Conservation (phyloP, 306 rosid species). For the Neltuma alba region DNA sequence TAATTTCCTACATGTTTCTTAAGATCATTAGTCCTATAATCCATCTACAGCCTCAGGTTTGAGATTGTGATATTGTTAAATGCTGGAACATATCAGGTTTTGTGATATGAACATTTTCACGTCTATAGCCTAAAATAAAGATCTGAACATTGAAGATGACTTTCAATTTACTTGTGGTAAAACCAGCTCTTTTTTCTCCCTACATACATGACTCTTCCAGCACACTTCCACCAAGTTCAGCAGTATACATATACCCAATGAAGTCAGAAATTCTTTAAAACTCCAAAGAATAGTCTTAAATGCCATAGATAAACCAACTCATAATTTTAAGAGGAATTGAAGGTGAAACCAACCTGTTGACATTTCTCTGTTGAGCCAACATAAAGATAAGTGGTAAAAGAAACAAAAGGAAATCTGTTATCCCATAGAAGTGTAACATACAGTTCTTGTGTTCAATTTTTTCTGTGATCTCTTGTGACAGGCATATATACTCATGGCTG, state of each 20-base stretch:
- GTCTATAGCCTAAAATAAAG: neutral
- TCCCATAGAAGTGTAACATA: too few relatives aligned
- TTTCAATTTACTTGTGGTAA: neutral
- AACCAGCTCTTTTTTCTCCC: neutral
- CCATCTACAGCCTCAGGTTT: neutral
- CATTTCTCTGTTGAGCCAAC: too few relatives aligned
- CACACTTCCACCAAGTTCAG: neutral
- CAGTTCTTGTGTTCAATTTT: too few relatives aligned
- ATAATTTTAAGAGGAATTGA: too few relatives aligned
- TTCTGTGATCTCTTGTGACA: too few relatives aligned
- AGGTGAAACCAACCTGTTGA: too few relatives aligned
- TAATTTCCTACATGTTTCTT: neutral
- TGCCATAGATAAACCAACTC: neutral
- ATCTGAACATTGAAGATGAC: neutral
- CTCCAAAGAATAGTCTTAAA: too few relatives aligned
- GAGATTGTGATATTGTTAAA: neutral
- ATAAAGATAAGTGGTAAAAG: too few relatives aligned
- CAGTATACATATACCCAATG: neutral
- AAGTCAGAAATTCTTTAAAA: neutral
- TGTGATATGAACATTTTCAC: neutral
- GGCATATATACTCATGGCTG: too few relatives aligned
- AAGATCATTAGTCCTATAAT: slow-evolving; percentile 3
- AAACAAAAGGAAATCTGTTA: too few relatives aligned
- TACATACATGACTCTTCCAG: neutral
- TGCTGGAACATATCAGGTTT: neutral